Evolutionary conservation across 352 stramenopile species (phyloP).

Genomic region (Phytophthora podocarpi): DNA sequence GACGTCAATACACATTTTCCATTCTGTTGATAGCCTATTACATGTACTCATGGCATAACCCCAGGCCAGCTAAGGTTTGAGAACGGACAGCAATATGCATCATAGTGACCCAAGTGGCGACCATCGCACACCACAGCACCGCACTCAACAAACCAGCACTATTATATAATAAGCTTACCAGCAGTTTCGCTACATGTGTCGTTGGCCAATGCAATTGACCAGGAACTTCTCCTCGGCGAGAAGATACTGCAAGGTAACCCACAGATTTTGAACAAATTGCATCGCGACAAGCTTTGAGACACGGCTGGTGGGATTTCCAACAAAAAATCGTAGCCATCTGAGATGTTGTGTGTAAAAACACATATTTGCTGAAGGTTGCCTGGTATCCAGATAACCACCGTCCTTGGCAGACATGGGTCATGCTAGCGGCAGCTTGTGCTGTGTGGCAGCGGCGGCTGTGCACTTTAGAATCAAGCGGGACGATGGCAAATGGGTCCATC

Average conservation of each 20-base stretch:
- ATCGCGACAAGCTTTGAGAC: slow-evolving; percentile 10
- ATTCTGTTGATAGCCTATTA: not conserved
- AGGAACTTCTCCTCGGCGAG: not conserved
- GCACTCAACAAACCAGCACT: not conserved
- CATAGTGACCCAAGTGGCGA: not conserved
- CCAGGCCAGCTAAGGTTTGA: not conserved
- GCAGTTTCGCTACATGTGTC: not conserved
- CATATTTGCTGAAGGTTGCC: not conserved
- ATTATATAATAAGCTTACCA: not conserved
- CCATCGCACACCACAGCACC: not conserved
- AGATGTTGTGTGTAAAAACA: slow-evolving; percentile 18
- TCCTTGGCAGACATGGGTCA: not conserved
- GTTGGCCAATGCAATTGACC: not conserved
- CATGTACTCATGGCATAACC: too few species aligned
- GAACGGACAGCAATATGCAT: slow-evolving; percentile 8
- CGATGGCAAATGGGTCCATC: not conserved
- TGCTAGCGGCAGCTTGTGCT: not conserved
- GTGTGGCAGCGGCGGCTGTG: slow-evolving; percentile 5
- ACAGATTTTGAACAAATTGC: slow-evolving; percentile 3
- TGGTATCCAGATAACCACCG: not conserved
- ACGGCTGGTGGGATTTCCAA: slow-evolving; percentile 7
- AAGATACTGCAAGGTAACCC: not conserved
- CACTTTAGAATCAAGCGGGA: slow-evolving; percentile 15
- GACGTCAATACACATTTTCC: slow-evolving; percentile 20
- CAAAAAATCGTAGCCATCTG: slow-evolving; percentile 10